Percentiles rank a stretch among this genome's conserved stretches.
Evolutionary conservation across 805 yeast species (phyloP).

Genomic region (Candida tallmaniae): DNA sequence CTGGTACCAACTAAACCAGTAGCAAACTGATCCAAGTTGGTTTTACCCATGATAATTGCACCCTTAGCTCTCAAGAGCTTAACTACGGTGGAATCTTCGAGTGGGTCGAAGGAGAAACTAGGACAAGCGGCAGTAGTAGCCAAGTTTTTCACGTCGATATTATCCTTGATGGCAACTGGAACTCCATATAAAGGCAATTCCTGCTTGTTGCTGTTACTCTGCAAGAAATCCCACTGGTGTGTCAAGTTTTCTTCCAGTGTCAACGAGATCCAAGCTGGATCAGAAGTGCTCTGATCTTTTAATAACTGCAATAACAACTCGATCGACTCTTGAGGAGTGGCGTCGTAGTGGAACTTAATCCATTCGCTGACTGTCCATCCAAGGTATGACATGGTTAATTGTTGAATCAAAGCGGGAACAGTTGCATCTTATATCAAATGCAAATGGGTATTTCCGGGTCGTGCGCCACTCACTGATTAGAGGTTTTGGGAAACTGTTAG

Average conservation of each 20-base stretch:
- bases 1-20: constrained; percentile 95
- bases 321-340: constrained; percentile 60
- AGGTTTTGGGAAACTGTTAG: no score
- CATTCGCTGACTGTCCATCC: constrained; percentile 87
- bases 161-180: constrained; percentile 92
- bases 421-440: no score
- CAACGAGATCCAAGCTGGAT: constrained; percentile 91
- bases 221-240: constrained; percentile 77
- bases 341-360: constrained; percentile 60
- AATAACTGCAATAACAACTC: constrained; percentile 43
- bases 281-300: constrained; percentile 44
- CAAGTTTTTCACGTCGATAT: constrained; percentile 80
- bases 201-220: constrained; percentile 52
- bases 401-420: no score
- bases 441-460: no score
- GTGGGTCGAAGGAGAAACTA: constrained; percentile 64
- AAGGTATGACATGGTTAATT: constrained; percentile 25
- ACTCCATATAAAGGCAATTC: constrained; percentile 80
- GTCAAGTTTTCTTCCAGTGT: constrained; percentile 56
- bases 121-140: constrained; percentile 97
- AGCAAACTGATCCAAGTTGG: constrained; percentile 95
- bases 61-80: constrained; percentile 75
- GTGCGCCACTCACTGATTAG: no score
- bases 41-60: constrained; percentile 89
- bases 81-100: constrained; percentile 72